Base-by-base conservation (phyloP, 805 yeast genomes). In the Candida takata region DNA sequence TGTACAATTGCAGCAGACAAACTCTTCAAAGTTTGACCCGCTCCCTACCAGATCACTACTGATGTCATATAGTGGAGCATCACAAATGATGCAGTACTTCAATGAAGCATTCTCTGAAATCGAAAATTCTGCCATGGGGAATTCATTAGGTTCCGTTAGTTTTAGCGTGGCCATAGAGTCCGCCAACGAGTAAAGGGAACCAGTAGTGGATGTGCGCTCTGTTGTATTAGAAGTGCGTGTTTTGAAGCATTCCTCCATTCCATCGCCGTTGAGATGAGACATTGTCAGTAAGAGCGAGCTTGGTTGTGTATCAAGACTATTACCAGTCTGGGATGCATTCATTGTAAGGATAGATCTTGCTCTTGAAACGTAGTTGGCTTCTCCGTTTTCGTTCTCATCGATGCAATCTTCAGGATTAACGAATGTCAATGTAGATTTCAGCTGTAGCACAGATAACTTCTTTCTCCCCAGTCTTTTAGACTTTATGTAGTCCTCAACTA, bases 31-130 rank as follows among this genome's bases (percentile, higher is more conserved):
- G 8, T 45, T 18, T 3, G 31, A 16, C n/a, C 35, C 38, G 5
- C 27, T 33, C 12, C 50, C 33, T 5, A 58, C 54, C 9, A 62
- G 48, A 15, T 59, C 42, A 14, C 60, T 47, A 62, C 81, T 61
- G 54, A 77, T 45, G 39, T 80, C 86, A 52, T 79, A 81, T 20
- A 81, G 53, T 12, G 86, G 84, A 36, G 69, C 71, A 26, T 79
- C 84, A 54, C 90, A 81, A 10, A 81, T 60, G n/a, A 78, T 74
- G 51, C 90, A 81, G 31, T 54, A 55, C 33, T 58, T 61, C 32
- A 66, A 35, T 3, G 51, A 29, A 14, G 30, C 16, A n/a, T 43
- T 41, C 12, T n/a, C 25, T 8, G 39, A 17, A 11, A 17, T 36
- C 5, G 29, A 23, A 33, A 43, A 36, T 25, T 43, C 47, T 12